A percentile compares a stretch with the other conserved stretches of the same genome.
phyloP scores from a whole-genome alignment of 2,329 filamentous ascomycete genomes.

The Colletotrichum musicola region DNA sequence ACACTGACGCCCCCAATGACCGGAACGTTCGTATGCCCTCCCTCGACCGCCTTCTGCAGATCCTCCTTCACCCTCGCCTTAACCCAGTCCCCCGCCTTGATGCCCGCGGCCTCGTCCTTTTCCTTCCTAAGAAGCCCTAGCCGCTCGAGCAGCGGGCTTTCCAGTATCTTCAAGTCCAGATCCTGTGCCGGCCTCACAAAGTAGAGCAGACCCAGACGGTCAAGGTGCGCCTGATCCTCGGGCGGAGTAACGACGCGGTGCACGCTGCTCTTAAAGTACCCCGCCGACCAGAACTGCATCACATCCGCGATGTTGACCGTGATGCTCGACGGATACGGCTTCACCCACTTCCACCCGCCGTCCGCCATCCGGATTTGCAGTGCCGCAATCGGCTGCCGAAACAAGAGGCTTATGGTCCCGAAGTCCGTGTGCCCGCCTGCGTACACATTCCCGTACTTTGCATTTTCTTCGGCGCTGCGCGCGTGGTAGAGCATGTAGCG shows the following conservation, averaged over 20 bases:
- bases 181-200: conserved; percentile 44
- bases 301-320: conserved; percentile 66
- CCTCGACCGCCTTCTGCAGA: too few species aligned
- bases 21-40: too few species aligned
- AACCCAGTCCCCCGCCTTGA: too few species aligned
- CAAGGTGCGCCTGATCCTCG: conserved; percentile 56
- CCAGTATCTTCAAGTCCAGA: too few species aligned
- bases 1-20: too few species aligned
- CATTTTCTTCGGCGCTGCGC: conserved; percentile 59
- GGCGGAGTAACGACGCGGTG: conserved; percentile 59
- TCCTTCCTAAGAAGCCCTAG: too few species aligned
- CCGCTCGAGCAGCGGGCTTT: too few species aligned
- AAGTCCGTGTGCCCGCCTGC: conserved; percentile 65
- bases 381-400: conserved; percentile 68
- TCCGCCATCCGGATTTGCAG: conserved; percentile 62
- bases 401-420: conserved; percentile 67
- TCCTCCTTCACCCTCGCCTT: too few species aligned
- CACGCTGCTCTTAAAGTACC: conserved; percentile 59
- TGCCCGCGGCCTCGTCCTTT: too few species aligned
- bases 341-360: conserved; percentile 62
- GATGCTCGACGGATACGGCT: conserved; percentile 61
- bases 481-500: conserved; percentile 71
- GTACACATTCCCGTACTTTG: conserved; percentile 50
- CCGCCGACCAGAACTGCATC: conserved; percentile 60
- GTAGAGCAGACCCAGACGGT: conserved; percentile 62